phyloP scores from a whole-genome alignment of 257 asterid species.

The Nicotiana obtusifolia region DNA sequence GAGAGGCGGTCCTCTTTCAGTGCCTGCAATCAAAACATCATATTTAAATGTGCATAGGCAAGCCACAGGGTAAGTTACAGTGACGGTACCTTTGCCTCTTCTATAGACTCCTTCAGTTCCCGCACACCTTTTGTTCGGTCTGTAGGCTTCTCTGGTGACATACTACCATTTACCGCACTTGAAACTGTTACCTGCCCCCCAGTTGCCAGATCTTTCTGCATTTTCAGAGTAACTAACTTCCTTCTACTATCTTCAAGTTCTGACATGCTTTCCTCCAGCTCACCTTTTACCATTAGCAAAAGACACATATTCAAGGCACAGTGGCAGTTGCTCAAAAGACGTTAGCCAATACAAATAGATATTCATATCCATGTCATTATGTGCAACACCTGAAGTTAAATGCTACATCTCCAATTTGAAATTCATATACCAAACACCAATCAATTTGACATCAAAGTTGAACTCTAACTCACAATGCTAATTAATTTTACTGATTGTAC shows the following conservation, averaged over 20 bases:
- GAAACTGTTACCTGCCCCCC: slow-evolving; percentile 60
- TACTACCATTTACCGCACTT: slow-evolving; percentile 56
- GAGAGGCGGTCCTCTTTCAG: slow-evolving; percentile 82
- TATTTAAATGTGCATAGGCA: slow-evolving; percentile 12
- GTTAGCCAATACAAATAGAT: neutral
- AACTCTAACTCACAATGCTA: neutral
- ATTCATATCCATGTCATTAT: neutral
- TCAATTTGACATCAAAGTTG: neutral
- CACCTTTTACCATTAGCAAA: slow-evolving; percentile 42
- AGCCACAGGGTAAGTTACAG: slow-evolving; percentile 8
- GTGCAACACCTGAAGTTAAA: neutral
- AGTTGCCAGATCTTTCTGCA: slow-evolving; percentile 78
- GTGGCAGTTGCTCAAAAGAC: neutral
- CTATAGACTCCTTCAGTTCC: slow-evolving; percentile 66
- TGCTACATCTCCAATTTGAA: neutral
- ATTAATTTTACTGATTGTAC: neutral
- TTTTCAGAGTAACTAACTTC: slow-evolving; percentile 64
- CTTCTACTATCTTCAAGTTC: slow-evolving; percentile 96
- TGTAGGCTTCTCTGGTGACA: slow-evolving; percentile 71
- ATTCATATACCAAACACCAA: neutral
- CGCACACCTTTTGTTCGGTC: slow-evolving; percentile 67
- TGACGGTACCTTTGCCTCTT: slow-evolving; percentile 66
- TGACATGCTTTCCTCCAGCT: slow-evolving; percentile 79
- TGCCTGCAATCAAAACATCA: slow-evolving; percentile 41
- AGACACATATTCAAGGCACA: slow-evolving; percentile 1